These are phyloP conservation scores for Crithidia brevicula DNA, from an alignment of 208 protist species.

Conservation along the genomic window DNA sequence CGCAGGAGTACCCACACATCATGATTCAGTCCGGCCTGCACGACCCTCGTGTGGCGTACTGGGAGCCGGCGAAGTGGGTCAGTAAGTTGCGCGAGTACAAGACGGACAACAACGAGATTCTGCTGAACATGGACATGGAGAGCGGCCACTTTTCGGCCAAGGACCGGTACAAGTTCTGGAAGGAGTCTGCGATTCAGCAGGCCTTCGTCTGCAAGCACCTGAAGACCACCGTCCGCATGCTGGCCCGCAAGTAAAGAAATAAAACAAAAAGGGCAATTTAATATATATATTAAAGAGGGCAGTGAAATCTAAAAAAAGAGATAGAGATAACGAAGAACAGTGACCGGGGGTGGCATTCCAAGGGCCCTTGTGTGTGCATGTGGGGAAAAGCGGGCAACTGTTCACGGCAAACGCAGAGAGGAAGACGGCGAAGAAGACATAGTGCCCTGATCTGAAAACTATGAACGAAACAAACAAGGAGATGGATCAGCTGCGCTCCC, in stretches of 20 bases:
- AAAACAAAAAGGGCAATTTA: not conserved
- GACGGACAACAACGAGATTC: conserved; percentile 80
- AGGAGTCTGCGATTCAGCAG: conserved; percentile 89
- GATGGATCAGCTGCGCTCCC: no score
- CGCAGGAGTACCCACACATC: conserved; percentile 86
- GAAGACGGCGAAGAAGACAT: no score
- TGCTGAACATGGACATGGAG: conserved; percentile 92
- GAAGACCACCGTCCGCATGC: conserved; percentile 56
- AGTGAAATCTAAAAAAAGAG: not conserved
- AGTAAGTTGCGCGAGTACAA: conserved; percentile 83
- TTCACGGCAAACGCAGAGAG: no score
- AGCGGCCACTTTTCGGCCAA: conserved; percentile 91
- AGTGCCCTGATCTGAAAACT: no score
- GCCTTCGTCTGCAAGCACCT: conserved; percentile 91
- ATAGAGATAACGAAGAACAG: not conserved
- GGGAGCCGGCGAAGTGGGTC: conserved; percentile 93
- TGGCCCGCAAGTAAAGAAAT: conserved; percentile 46
- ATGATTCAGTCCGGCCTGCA: conserved; percentile 86
- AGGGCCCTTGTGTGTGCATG: no score
- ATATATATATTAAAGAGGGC: no score
- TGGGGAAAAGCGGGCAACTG: no score
- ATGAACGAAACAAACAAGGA: no score
- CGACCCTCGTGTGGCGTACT: conserved; percentile 93
- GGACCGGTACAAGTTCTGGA: conserved; percentile 91
- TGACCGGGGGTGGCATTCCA: no score